Evolutionary conservation across 23 red algal species (phyloP), one percentile per base, ranked within the genome.

Genomic region (Gracilaria vermiculophylla): DNA sequence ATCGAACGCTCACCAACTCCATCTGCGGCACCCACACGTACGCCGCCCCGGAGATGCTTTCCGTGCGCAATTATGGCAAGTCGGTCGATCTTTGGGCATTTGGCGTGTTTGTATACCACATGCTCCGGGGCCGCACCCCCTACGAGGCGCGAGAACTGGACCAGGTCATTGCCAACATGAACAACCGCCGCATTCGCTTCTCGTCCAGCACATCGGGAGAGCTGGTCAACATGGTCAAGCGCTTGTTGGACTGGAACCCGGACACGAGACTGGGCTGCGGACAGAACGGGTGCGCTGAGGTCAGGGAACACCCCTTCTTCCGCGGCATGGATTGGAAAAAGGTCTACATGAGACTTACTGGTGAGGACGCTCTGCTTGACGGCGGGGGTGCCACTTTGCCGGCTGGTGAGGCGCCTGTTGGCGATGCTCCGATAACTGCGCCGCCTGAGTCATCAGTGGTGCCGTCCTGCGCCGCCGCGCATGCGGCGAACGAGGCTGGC

Each of bases 71-170:
- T 44, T 94, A 99, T 81, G 81, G 86, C 37, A 87, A 78, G 58
- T 94, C 97, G 48, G 77, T 99, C 16, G 97, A 99, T 90, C 66
- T 86, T 21, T 99, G 97, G 97, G 88, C 97, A 14, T 81, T 93
- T 74, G 97, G 97, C 77, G 89, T 92, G 27, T 94, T 99, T 84
- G 81, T 94, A 60, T 92, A 87, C 81, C 81, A 99, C 36, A 76
- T 99, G 19, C 45, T 99, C 47, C 23, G 53, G 15, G 97, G 97
- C 20, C 78, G 88, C 20, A 91, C 92, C 27, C 97, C 92, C 49
- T 99, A 86, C 74, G 82, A 94, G 52, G 85, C 93, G 12, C 53
- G 70, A 1, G 94, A 88, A 53, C 50, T 95, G 67, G 89, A 92
- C 27, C 64, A 93, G 65, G 92, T 99, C 29, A 95, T 93, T n/a